These are phyloP conservation scores for Prorocentrum cordatum DNA, from an alignment of 169 alveolate species.

Conservation along the genomic window DNA sequence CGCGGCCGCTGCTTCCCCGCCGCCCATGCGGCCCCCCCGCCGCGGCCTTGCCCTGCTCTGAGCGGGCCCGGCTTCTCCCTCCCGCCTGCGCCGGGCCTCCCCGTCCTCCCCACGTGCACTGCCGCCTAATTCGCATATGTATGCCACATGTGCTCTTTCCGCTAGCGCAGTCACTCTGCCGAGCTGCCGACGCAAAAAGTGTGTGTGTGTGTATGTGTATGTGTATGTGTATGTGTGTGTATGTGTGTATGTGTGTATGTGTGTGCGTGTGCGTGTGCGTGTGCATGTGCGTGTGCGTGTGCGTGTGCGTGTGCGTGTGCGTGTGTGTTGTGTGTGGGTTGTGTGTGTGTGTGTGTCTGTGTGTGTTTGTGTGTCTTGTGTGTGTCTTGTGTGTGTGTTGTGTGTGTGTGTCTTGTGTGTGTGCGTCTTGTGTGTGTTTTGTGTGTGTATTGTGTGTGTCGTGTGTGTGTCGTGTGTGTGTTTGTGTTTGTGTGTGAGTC, in stretches of 20 bases:
- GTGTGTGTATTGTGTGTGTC: too few relatives aligned
- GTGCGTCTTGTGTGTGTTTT: background rate
- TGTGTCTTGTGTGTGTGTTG: constrained; percentile 15
- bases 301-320: background rate
- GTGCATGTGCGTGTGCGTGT: background rate
- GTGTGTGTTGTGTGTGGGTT: background rate
- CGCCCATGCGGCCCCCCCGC: too few relatives aligned
- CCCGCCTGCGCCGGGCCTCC: too few relatives aligned
- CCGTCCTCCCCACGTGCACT: too few relatives aligned
- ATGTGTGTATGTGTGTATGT: background rate
- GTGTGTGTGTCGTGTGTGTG: too few relatives aligned
- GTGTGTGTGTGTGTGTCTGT: background rate
- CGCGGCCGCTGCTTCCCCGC: too few relatives aligned
- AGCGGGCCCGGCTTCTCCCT: too few relatives aligned
- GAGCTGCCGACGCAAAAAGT: background rate
- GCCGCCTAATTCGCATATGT: too few relatives aligned
- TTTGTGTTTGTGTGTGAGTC: background rate
- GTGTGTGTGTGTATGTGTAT: background rate
- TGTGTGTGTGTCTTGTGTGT: constrained; percentile 10
- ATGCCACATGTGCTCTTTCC: too few relatives aligned
- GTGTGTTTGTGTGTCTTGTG: background rate
- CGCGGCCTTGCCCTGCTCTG: too few relatives aligned
- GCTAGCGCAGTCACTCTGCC: background rate
- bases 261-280: background rate
- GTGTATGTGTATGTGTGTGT: background rate